Percentiles rank a stretch among this genome's conserved stretches.
Conservation (phyloP, 2,329 filamentous ascomycete species). For the Trichoderma endophyticum region DNA sequence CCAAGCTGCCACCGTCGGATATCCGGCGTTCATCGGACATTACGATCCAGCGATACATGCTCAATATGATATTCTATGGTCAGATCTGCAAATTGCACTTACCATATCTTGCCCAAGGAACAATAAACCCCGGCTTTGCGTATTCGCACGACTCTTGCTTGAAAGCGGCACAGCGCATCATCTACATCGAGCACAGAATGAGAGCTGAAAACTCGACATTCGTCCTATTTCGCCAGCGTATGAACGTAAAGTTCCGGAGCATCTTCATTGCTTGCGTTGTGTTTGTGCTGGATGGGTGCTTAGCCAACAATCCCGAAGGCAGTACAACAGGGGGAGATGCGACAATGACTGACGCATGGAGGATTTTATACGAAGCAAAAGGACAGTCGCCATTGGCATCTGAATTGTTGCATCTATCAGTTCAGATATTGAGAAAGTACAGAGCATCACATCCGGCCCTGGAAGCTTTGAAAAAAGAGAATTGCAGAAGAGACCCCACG, state of each 20-base stretch:
- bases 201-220: constrained; percentile 28
- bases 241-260: constrained; percentile 32
- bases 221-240: constrained; percentile 28
- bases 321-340: constrained; percentile 26
- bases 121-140: constrained; percentile 33
- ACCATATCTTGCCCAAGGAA: constrained; percentile 34
- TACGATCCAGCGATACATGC: constrained; percentile 32
- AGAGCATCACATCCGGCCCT: constrained; percentile 26
- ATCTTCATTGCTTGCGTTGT: constrained; percentile 35
- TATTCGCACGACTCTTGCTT: constrained; percentile 33
- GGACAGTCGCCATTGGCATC: constrained; percentile 29
- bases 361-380: constrained; percentile 32
- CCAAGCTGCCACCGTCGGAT: constrained; percentile 25
- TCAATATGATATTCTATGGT: constrained; percentile 34
- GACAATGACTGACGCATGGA: constrained; percentile 32
- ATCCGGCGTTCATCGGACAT: constrained; percentile 25
- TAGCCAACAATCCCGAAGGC: constrained; percentile 22
- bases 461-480: constrained; percentile 19
- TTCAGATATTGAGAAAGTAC: constrained; percentile 33
- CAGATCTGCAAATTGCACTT: constrained; percentile 37
- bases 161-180: constrained; percentile 31
- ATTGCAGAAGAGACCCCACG: background rate
- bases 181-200: constrained; percentile 30
- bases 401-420: constrained; percentile 31
- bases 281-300: constrained; percentile 33